Base-by-base conservation (phyloP, 495 filamentous ascomycete genomes). In the Penicillium robsamsonii region DNA sequence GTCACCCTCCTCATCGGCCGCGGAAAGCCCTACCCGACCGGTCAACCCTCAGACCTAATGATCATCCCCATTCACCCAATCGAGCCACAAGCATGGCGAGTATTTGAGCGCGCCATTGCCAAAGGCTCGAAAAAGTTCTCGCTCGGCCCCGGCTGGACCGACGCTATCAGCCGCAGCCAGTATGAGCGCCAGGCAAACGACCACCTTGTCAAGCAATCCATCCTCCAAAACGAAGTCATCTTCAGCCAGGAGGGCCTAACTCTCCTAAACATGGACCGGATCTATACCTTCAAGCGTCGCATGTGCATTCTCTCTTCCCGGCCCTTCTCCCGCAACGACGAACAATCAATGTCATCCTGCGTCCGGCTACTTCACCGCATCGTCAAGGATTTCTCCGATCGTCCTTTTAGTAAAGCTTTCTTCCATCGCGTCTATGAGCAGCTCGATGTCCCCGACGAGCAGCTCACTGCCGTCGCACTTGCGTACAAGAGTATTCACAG, bases 201-300 rank as follows among this genome's bases (percentile, higher is more conserved):
- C 33, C 79, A 88, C 56, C 74, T 91, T 3, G 73, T 88, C 29
- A 75, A 82, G 33, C 81, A 84, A 47, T 90, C 87, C 9, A 77
- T 89, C 25, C 63, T 76, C 42, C 87, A 90, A 63, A 86, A 89
- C 61, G 83, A 88, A 47, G 73, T 86, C 30, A 71, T 90, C 52
- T 90, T 87, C 75, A 80, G 82, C 27, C 82, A 84, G n/a, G 85
- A 87, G 45, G 85, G 84, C 35, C 71, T 91, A 30, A 87, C 82
- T 1, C 68, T 90, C 30, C 70, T 90, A 1, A 83, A 81, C 15
- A 79, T 90, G 42, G 87, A 91, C 67, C 81, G 85, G 53, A 75
- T 90, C 61, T 90, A 89, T 70, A 88, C 82, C 42, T 86, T 91
- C 74, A 88, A 89, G 62, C 78, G 80, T 31, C 77, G 83, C 5